phyloP scores from a whole-genome alignment of 139 green algal genomes.

The Eudorina sp. region DNA sequence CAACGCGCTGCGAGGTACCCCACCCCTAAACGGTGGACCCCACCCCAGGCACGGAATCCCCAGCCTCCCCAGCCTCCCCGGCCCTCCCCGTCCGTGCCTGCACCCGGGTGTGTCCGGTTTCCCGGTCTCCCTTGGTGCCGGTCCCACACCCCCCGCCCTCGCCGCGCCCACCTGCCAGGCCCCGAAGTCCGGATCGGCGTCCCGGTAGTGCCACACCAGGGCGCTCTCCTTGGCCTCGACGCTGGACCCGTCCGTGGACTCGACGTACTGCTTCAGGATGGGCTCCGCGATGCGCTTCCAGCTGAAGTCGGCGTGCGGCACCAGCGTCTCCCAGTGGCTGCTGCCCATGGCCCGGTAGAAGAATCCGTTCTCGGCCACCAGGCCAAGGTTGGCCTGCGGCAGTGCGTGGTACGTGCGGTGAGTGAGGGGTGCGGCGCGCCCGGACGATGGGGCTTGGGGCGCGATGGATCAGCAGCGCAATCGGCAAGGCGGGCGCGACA shows the following conservation, averaged over 20 bases:
- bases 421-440: not conserved
- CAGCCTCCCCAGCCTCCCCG: too few relatives aligned
- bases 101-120: too few relatives aligned
- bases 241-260: conserved; percentile 95
- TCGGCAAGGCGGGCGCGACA: too few relatives aligned
- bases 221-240: conserved; percentile 95
- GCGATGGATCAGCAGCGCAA: too few relatives aligned
- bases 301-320: conserved; percentile 69
- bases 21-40: too few relatives aligned
- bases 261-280: conserved; percentile 83
- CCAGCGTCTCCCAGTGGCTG: conserved; percentile 43
- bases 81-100: too few relatives aligned
- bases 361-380: conserved; percentile 97
- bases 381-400: conserved; percentile 77
- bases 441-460: too few relatives aligned
- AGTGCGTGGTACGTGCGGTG: not conserved
- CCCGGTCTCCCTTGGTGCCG: too few relatives aligned
- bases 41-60: too few relatives aligned
- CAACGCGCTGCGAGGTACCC: not conserved
- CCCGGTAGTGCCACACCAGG: conserved; percentile 95
- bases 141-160: too few relatives aligned
- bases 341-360: conserved; percentile 74
- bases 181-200: conserved; percentile 98
- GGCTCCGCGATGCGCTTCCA: conserved; percentile 88
- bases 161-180: conserved; percentile 84